These are phyloP conservation scores for Ceratobasidium papillatum DNA, from an alignment of 1,284 basidiomycete species.

Conservation along the genomic window DNA sequence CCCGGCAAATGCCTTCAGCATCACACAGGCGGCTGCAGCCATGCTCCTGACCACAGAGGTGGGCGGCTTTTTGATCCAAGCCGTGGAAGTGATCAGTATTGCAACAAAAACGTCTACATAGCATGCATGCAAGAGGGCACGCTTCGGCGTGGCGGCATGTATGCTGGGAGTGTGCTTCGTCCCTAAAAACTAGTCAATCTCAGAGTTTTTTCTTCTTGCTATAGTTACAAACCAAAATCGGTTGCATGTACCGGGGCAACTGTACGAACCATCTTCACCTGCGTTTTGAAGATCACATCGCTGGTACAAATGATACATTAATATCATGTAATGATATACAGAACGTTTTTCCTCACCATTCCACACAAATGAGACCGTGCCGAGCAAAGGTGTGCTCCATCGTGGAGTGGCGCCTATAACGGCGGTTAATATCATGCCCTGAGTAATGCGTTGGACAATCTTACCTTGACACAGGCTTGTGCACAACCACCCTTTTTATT, in stretches of 20 bases:
- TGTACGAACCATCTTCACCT: conserved; percentile 50
- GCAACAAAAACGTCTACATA: conserved; percentile 64
- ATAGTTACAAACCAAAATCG: not conserved
- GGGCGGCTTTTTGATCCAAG: conserved; percentile 54
- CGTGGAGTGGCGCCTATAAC: conserved; percentile 56
- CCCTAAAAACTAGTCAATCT: conserved; percentile 51
- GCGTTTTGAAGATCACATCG: conserved; percentile 59
- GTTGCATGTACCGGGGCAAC: conserved; percentile 58
- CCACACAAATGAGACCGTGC: conserved; percentile 65
- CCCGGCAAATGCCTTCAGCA: conserved; percentile 61
- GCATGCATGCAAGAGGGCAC: conserved; percentile 62
- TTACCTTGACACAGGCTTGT: conserved; percentile 60
- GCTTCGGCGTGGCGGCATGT: conserved; percentile 57
- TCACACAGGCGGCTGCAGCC: conserved; percentile 57
- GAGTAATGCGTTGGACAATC: no score
- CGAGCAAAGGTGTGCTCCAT: conserved; percentile 61
- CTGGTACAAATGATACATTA: no score
- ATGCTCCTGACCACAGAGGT: conserved; percentile 69
- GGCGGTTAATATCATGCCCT: no score
- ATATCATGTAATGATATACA: not conserved
- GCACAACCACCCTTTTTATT: conserved; percentile 25
- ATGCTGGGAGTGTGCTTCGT: conserved; percentile 58
- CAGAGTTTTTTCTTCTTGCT: no score
- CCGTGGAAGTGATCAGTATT: conserved; percentile 64
- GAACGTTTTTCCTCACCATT: conserved; percentile 51